Base-by-base conservation (phyloP, 192 early-diverging fungal genomes). In the Coemansia sp. region DNA sequence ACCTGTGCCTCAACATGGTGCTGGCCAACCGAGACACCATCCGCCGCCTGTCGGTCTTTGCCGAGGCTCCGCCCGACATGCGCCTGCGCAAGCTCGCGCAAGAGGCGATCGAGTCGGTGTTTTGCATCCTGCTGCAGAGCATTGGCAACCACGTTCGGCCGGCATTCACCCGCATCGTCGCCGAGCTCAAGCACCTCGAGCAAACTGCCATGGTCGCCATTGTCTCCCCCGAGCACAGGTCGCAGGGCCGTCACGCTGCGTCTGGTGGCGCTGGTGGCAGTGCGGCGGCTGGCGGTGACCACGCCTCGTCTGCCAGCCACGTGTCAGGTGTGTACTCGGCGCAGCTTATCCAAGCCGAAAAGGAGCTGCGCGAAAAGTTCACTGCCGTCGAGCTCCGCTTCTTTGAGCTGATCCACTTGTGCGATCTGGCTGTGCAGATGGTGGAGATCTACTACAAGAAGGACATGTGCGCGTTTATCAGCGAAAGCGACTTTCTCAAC, bases 401-500 rank as follows among this genome's bases (percentile, higher is more conserved):
- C 72, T 95, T 97, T 76, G 97, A 95, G 70, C 79, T 99, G 40
- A 90, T 98, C 15, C 97, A 99, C 78, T 85, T 99, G 47, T 90
- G 91, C 19, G 97, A 99, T 82, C 75, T 98, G 54, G 89, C 93
- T 31, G 90, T 94, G 53, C 97, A 99, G 66, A 94, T 99, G 93
- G 68, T 97, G 20, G 92, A 98, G 71, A 90, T 95, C 22, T 98
- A 97, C 71, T 94, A 94, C 84, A 87, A 90, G 17, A 91, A 94
- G 76, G 94, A 94, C 60, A 88, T 98, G 71, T 88, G 87, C 59
- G 85, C 82, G 63, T 92, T 90, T 84, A 86, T 99, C 43, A 91
- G 94, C 76, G 94, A 94, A 76, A 75, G 85, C 25, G 97, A 99
- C 74, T 97, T 98, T 74, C 84, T 99, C 49, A 94, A 92, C 65